Percentiles rank a stretch among this genome's conserved stretches.
Conservation (phyloP, 495 filamentous ascomycete genomes). For the Penicilliopsis zonata region DNA sequence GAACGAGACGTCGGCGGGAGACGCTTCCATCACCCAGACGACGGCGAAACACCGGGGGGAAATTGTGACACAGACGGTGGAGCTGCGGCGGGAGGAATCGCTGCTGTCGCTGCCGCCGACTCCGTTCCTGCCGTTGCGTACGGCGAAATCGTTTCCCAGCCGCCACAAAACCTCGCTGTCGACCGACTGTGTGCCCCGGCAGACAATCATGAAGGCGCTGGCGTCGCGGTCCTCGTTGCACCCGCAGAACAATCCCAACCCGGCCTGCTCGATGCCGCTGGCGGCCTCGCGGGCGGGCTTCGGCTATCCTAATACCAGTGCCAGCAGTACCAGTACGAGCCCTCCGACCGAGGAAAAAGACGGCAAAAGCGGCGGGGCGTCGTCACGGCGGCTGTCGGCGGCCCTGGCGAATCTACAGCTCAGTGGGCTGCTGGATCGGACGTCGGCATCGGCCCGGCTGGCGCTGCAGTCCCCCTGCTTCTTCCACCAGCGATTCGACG, state of each 20-base stretch:
- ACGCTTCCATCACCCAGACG: slow-evolving; percentile 8
- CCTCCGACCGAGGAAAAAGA: slow-evolving; percentile 27
- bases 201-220: slow-evolving; percentile 82
- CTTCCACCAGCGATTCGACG: slow-evolving; percentile 93
- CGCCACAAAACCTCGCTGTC: slow-evolving; percentile 53
- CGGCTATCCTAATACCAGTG: no score
- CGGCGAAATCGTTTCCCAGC: slow-evolving; percentile 28
- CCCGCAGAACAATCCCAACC: slow-evolving; percentile 43
- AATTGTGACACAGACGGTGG: slow-evolving; percentile 8
- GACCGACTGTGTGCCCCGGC: slow-evolving; percentile 62
- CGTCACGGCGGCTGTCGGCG: slow-evolving; percentile 51
- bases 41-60: slow-evolving; percentile 5
- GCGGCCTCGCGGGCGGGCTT: slow-evolving; percentile 37
- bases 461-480: slow-evolving; percentile 83
- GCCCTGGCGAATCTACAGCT: slow-evolving; percentile 51
- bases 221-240: slow-evolving; percentile 52
- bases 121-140: slow-evolving; percentile 24
- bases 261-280: slow-evolving; percentile 33
- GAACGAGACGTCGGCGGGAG: slow-evolving; percentile 18
- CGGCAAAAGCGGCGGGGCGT: slow-evolving; percentile 33
- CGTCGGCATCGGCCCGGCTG: slow-evolving; percentile 50
- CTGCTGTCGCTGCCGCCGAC: slow-evolving; percentile 16
- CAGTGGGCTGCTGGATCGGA: slow-evolving; percentile 27
- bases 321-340: slow-evolving; percentile 12
- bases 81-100: slow-evolving; percentile 20